Percentiles rank a stretch among this genome's conserved stretches.
phyloP scores from a whole-genome alignment of 768 basidiomycete species.

The Lentinula sp. region DNA sequence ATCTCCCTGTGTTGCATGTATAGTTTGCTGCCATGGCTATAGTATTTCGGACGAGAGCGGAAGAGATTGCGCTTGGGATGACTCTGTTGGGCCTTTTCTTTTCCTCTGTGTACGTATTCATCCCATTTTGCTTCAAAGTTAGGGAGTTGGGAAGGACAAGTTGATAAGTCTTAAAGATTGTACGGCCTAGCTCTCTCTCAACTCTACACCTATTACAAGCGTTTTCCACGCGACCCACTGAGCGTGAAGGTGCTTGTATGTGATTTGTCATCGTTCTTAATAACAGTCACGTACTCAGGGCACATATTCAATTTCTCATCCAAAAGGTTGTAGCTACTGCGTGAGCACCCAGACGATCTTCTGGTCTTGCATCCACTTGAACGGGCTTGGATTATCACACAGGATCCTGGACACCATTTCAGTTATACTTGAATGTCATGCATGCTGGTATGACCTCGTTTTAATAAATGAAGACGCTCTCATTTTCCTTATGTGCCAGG shows the following conservation, averaged over 20 bases:
- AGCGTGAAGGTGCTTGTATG: slow-evolving; percentile 21
- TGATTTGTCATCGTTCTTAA: background rate
- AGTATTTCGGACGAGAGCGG: slow-evolving; percentile 1
- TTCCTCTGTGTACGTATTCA: slow-evolving; percentile 20
- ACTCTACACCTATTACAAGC: slow-evolving; percentile 25
- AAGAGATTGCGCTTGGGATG: slow-evolving; percentile 24
- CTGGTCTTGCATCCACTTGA: background rate
- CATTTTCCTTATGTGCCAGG: background rate
- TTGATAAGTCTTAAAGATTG: slow-evolving; percentile 13
- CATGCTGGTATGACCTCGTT: slow-evolving; percentile 19
- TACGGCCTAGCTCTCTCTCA: slow-evolving; percentile 26
- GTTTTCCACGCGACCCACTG: slow-evolving; percentile 21
- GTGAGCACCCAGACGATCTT: slow-evolving; percentile 10
- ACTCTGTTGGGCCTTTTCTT: slow-evolving; percentile 25
- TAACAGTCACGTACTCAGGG: background rate
- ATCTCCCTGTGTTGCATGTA: background rate
- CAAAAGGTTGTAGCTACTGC: slow-evolving; percentile 16
- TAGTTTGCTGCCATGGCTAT: background rate
- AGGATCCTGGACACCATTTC: slow-evolving; percentile 23
- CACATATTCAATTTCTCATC: background rate
- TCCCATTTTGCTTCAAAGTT: background rate
- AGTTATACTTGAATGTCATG: slow-evolving; percentile 23
- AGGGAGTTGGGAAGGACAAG: background rate
- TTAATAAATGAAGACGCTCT: background rate
- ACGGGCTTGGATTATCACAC: background rate